Base-by-base conservation (phyloP, 2,329 filamentous ascomycete species). In the Sarocladium strictum region DNA sequence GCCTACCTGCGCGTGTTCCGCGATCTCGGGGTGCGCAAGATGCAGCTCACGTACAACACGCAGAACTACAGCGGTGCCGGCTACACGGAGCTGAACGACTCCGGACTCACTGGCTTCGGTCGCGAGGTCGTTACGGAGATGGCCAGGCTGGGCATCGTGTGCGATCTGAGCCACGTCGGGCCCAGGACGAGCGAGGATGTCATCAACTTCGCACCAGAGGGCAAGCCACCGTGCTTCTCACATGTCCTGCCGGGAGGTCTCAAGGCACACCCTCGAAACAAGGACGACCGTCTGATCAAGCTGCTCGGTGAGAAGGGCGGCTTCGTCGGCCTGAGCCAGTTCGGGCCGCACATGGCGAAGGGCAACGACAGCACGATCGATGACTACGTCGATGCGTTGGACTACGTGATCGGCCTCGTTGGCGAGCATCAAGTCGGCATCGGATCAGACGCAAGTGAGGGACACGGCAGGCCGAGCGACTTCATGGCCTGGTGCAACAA, bases 31-130 rank as follows among this genome's bases (percentile, higher is more conserved):
- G 69, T 73, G 9, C 64, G 66, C 15, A 72, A 73, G 57, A 72
- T 72, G 70, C 70, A 73, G 58, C 62, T 73, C 45, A 73, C 70
- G 1, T 72, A 72, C 63, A 73, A 72, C 54, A 71, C 69, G 5
- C 69, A 72, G 45, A 72, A 72, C 58, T 72, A 72, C 62, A 68
- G 66, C 7, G 69, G 70, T 7, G 65, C 68, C 1, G 69, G 70
- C 1, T 72, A 72, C 57, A 70, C 69, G 0, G 70, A 72, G 58
- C 54, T 66, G 2, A 62, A 64, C 17, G 70, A 71, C 58, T 64
- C 62, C 10, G 69, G 68, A 0, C 59, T 72, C 19, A 71, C 69
- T 0, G 69, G 67, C 0, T 69, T 70, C 41, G 66, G 67, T 7
- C 59, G 60, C 17, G 58, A 69, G 50, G 67, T 69, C 2, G 64